Conservation (phyloP, 176 grass and related monocot genomes). For the Musa beccarii region DNA sequence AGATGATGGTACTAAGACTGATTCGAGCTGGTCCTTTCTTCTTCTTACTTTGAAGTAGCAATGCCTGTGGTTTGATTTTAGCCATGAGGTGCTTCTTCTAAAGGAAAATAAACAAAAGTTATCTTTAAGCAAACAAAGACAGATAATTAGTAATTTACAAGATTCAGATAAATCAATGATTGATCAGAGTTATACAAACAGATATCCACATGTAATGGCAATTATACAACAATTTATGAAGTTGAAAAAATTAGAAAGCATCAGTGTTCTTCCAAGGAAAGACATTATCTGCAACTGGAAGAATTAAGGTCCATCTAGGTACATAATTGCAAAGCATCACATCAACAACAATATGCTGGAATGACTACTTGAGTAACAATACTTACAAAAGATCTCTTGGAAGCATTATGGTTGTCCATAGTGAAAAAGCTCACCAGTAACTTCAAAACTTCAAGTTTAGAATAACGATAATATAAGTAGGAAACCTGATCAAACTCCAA, state of each 20-base stretch:
- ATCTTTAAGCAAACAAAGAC: background rate
- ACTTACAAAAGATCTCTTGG: no score
- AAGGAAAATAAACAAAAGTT: background rate
- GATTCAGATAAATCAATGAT: background rate
- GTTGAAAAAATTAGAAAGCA: background rate
- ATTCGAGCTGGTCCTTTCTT: constrained; percentile 20
- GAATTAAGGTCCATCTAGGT: background rate
- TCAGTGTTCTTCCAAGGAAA: background rate
- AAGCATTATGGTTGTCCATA: background rate
- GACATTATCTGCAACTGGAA: background rate
- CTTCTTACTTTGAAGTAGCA: constrained; percentile 26
- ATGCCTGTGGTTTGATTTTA: constrained; percentile 26
- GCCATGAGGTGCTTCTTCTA: constrained; percentile 14
- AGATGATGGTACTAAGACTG: constrained; percentile 17
- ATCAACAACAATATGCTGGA: background rate
- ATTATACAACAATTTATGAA: background rate
- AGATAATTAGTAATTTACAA: background rate
- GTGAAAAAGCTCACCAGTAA: background rate
- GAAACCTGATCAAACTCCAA: background rate
- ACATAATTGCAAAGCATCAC: background rate
- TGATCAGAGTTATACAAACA: background rate
- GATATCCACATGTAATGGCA: no score
- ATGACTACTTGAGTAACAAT: no score
- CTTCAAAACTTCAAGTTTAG: background rate
- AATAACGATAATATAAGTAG: background rate